Percentiles rank a stretch among this genome's conserved stretches.
Conservation (phyloP, 257 asterid genomes). For the Orobanche coerulescens region DNA sequence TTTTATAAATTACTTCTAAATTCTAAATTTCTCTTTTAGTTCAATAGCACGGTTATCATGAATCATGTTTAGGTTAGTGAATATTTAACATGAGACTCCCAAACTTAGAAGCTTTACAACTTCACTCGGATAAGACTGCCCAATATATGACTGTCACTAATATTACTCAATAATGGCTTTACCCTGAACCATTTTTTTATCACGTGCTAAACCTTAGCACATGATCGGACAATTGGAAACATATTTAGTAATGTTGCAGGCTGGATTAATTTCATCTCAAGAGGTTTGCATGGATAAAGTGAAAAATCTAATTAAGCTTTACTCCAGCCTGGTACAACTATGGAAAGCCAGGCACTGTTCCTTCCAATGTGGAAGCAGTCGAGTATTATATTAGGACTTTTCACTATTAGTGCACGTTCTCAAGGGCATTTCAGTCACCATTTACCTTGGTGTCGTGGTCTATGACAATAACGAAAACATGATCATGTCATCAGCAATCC, state of each 20-base stretch:
- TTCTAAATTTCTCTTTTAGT: neutral
- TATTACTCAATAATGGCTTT: neutral
- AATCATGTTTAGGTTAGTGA: neutral
- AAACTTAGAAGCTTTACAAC: neutral
- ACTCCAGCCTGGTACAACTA: too few species aligned
- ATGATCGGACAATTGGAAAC: neutral
- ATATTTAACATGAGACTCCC: neutral
- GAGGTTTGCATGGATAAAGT: neutral
- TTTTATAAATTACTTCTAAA: neutral
- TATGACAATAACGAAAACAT: too few species aligned
- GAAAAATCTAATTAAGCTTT: neutral
- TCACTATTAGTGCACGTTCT: too few species aligned
- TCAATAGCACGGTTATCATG: neutral
- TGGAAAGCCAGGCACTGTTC: neutral
- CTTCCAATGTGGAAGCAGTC: neutral
- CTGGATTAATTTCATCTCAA: neutral
- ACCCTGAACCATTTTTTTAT: neutral
- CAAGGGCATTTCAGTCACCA: too few species aligned
- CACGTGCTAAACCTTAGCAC: neutral
- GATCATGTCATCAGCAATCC: too few species aligned
- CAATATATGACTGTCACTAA: neutral
- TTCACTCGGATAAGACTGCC: neutral
- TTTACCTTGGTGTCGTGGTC: too few species aligned
- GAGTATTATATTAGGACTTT: too few species aligned
- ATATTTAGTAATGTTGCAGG: neutral